Evolutionary conservation across 208 protist genomes (phyloP).

Genomic region (Strigomonas galati): DNA sequence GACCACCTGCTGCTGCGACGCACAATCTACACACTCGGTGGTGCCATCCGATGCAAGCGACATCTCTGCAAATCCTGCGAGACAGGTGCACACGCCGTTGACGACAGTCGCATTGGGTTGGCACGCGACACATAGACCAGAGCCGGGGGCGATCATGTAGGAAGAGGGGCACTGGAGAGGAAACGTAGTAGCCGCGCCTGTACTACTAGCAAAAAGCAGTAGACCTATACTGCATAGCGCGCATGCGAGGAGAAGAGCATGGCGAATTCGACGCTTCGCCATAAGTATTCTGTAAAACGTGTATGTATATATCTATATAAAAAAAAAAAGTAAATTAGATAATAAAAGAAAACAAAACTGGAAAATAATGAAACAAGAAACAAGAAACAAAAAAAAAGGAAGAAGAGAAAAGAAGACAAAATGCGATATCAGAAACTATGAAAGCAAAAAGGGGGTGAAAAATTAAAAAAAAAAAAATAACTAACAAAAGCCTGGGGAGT

Average conservation of each 20-base stretch:
- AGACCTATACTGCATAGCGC: too few relatives aligned
- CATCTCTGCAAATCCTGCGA: constrained; percentile 26
- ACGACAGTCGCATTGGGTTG: constrained; percentile 16
- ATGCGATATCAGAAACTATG: background rate
- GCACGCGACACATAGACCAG: constrained; percentile 10
- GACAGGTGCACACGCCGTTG: constrained; percentile 23
- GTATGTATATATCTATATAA: too few relatives aligned
- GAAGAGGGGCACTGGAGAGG: background rate
- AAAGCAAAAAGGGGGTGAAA: background rate
- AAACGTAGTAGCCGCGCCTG: background rate
- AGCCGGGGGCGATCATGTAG: background rate
- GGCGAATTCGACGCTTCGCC: too few relatives aligned
- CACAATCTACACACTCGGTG: constrained; percentile 33
- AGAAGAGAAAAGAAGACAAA: background rate
- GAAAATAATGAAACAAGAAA: background rate
- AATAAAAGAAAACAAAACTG: too few relatives aligned
- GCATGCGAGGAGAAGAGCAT: too few relatives aligned
- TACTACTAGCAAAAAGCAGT: background rate
- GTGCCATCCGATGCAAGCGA: constrained; percentile 5
- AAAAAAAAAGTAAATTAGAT: too few relatives aligned
- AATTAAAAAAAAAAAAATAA: background rate
- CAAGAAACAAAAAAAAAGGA: background rate
- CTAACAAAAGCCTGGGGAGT: too few relatives aligned
- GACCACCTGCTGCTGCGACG: constrained; percentile 25
- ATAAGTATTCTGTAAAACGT: too few relatives aligned